Evolutionary conservation across 805 yeast species (phyloP).

Genomic region (Zygosaccharomyces bailii): DNA sequence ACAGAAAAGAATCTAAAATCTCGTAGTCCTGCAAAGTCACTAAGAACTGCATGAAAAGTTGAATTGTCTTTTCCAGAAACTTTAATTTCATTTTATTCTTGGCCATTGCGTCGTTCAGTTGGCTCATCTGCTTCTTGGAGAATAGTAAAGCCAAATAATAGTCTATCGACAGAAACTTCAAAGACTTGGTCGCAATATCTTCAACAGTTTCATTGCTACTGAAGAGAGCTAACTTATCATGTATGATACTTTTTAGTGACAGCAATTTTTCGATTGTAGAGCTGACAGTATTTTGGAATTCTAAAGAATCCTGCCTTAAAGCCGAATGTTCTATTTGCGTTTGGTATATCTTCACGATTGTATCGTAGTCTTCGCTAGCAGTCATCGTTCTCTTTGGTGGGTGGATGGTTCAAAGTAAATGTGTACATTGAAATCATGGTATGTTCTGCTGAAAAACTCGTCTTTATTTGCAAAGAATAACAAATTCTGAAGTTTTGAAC

Average conservation of each 20-base stretch:
- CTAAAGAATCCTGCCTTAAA: conserved; percentile 42
- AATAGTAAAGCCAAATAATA: conserved; percentile 50
- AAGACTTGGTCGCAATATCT: conserved; percentile 61
- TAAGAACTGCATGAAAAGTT: conserved; percentile 45
- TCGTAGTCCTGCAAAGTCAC: conserved; percentile 45
- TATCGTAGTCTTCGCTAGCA: conserved; percentile 20
- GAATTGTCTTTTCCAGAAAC: conserved; percentile 42
- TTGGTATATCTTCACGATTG: conserved; percentile 19
- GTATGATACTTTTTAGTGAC: conserved; percentile 43
- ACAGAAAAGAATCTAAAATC: conserved; percentile 41
- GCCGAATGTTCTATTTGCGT: conserved; percentile 23
- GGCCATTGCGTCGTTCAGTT: conserved; percentile 11
- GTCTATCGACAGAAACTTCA: conserved; percentile 58
- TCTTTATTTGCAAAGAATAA: not conserved
- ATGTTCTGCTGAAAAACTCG: not conserved
- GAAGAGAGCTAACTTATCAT: conserved; percentile 52
- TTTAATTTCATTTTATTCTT: conserved; percentile 32
- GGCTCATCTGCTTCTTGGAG: conserved; percentile 29
- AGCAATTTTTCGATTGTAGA: conserved; percentile 41
- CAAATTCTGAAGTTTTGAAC: not conserved
- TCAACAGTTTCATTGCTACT: conserved; percentile 68
- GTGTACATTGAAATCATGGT: not conserved
- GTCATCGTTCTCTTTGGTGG: conserved; percentile 12
- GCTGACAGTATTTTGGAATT: conserved; percentile 41
- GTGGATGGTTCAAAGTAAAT: not conserved